phyloP scores from a whole-genome alignment of 352 stramenopile species.

The Phytopythium vexans region DNA sequence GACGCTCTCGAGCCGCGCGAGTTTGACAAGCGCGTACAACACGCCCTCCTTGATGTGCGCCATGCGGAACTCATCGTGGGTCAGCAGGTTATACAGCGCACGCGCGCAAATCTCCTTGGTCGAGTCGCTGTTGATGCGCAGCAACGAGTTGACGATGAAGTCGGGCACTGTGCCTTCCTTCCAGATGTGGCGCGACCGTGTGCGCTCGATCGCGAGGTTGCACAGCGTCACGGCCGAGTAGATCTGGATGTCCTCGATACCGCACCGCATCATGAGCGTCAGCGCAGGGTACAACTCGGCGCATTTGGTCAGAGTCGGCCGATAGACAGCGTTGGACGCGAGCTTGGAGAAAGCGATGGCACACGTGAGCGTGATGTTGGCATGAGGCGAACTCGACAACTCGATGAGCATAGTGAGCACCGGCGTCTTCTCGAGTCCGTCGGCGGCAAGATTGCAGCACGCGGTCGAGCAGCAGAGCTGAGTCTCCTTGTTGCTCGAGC shows the following conservation, averaged over 20 bases:
- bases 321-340: constrained; percentile 50
- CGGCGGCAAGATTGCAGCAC: constrained; percentile 71
- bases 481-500: constrained; percentile 48
- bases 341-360: constrained; percentile 80
- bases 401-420: constrained; percentile 80
- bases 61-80: constrained; percentile 73
- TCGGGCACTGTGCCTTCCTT: constrained; percentile 84
- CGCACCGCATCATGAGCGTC: constrained; percentile 87
- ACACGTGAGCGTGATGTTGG: constrained; percentile 66
- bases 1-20: constrained; percentile 76
- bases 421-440: constrained; percentile 65
- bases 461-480: constrained; percentile 68
- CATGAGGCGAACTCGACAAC: constrained; percentile 58
- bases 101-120: constrained; percentile 87
- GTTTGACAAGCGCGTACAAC: constrained; percentile 85
- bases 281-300: constrained; percentile 71
- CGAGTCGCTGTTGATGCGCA: constrained; percentile 87
- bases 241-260: constrained; percentile 86
- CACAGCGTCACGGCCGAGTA: constrained; percentile 86
- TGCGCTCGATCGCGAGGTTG: constrained; percentile 73
- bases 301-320: constrained; percentile 59
- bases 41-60: constrained; percentile 85
- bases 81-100: constrained; percentile 85
- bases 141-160: constrained; percentile 87
- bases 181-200: constrained; percentile 72